Base-by-base conservation (phyloP, 176 grass and related monocot genomes). In the Juncus inflexus region DNA sequence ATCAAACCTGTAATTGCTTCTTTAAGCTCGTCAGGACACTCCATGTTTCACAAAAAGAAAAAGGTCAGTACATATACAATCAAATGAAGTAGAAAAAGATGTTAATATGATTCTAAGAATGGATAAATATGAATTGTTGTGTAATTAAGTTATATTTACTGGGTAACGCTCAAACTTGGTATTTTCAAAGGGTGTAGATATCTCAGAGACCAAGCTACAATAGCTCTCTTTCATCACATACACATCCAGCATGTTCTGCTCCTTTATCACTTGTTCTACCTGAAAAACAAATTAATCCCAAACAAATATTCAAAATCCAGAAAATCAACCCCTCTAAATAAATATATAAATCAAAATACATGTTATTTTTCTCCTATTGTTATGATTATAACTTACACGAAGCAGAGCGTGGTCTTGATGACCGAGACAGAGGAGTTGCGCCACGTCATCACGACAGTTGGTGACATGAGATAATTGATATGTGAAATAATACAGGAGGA, bases 1-100 rank as follows among this genome's bases (percentile, higher is more conserved):
- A 86, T 75, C 2, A 97, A 40, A 13, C 88, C 87, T 5, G 88
- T 65, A n/a, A 83, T 78, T 0, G 88, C 83, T 76, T 99, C 94
- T 43, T 83, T 77, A 53, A 99, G 94, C 85, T 99, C 94, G 12
- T 74, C 94, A 1, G 94, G 94, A 60, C 94, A 99, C 7, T 81
- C 75, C 5, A 76, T 79, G 42, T 43, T 3, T 41, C 10, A 55
- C 7, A 12, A 51, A 52, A 47, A 41, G 19, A 28, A 28, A 28
- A 28, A 28, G 19, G 19, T 28, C 19, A 28, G 19, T 28, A 28
- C 19, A 28, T 28, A 28, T 28, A 28, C 19, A 28, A 28, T 28
- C 19, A 28, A 28, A 28, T 28, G 19, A 28, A 28, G 19, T 28
- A 28, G 19, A 28, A 28, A 28, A 28, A 28, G 19, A 28, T 28